phyloP scores from a whole-genome alignment of 495 filamentous ascomycete genomes.

The Podospora anserina region DNA sequence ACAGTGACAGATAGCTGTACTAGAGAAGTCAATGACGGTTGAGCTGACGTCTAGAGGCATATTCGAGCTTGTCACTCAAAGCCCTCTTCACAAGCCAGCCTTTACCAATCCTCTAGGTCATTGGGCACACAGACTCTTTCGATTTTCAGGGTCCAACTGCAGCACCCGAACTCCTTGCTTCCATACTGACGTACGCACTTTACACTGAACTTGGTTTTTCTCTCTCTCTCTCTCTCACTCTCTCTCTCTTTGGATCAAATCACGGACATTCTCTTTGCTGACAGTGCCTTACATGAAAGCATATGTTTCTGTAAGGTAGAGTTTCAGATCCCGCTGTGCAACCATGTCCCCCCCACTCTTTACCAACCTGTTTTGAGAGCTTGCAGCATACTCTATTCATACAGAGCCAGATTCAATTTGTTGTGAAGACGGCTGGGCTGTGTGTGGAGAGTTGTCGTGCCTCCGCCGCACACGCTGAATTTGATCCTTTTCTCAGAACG shows the following conservation, averaged over 20 bases:
- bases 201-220: not conserved
- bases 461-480: not conserved
- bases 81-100: not conserved
- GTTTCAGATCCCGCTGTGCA: not conserved
- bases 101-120: not conserved
- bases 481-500: not conserved
- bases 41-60: not conserved
- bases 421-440: not conserved
- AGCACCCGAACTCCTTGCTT: not conserved
- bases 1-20: not conserved
- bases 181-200: not conserved
- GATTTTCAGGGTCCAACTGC: not conserved
- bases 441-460: not conserved
- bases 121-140: not conserved
- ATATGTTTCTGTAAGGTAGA: not conserved
- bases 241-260: too few species aligned
- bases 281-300: not conserved
- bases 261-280: too few species aligned
- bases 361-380: not conserved
- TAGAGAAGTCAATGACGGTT: not conserved
- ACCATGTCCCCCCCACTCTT: not conserved
- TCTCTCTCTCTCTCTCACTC: too few species aligned
- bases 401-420: not conserved
- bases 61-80: not conserved
- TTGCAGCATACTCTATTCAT: not conserved